Evolutionary conservation across 2,329 filamentous ascomycete species (phyloP).

Genomic region (Pseudocercospora crystallina): DNA sequence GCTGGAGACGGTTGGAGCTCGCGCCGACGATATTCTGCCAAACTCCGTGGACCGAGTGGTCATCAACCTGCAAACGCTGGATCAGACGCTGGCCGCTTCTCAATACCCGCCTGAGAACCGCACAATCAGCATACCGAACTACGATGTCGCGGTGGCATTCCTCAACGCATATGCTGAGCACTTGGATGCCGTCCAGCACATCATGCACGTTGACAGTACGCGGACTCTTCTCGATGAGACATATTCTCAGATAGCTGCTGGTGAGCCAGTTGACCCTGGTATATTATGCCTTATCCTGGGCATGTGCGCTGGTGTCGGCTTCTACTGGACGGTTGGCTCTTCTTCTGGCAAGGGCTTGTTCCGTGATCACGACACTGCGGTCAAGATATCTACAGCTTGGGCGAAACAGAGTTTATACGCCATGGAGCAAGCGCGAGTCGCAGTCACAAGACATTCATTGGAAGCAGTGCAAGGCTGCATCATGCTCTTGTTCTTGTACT

Average conservation of each 20-base stretch:
- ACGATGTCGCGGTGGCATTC: slow-evolving; percentile 18
- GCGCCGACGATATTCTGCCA: slow-evolving; percentile 9
- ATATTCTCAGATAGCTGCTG: slow-evolving; percentile 14
- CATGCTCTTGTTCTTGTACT: slow-evolving; percentile 30
- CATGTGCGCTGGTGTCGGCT: slow-evolving; percentile 17
- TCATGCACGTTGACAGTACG: slow-evolving; percentile 25
- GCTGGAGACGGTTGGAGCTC: slow-evolving; percentile 14
- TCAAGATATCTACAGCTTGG: slow-evolving; percentile 12
- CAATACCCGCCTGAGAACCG: neutral
- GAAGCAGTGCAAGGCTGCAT: slow-evolving; percentile 31
- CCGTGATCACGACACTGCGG: slow-evolving; percentile 6
- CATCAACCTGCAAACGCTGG: slow-evolving; percentile 10
- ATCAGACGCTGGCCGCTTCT: slow-evolving; percentile 2
- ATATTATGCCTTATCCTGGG: slow-evolving; percentile 12
- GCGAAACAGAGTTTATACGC: slow-evolving; percentile 17
- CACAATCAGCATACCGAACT: slow-evolving; percentile 20
- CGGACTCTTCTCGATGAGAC: slow-evolving; percentile 17
- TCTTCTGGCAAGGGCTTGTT: slow-evolving; percentile 7
- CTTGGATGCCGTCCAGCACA: slow-evolving; percentile 29
- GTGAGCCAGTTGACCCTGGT: slow-evolving; percentile 11
- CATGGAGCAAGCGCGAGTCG: slow-evolving; percentile 15
- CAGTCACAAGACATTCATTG: slow-evolving; percentile 11
- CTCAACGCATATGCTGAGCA: slow-evolving; percentile 22
- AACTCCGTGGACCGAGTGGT: slow-evolving; percentile 9
- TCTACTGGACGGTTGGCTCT: slow-evolving; percentile 14